phyloP scores from a whole-genome alignment of 306 rosid species.

The Vigna mungo region DNA sequence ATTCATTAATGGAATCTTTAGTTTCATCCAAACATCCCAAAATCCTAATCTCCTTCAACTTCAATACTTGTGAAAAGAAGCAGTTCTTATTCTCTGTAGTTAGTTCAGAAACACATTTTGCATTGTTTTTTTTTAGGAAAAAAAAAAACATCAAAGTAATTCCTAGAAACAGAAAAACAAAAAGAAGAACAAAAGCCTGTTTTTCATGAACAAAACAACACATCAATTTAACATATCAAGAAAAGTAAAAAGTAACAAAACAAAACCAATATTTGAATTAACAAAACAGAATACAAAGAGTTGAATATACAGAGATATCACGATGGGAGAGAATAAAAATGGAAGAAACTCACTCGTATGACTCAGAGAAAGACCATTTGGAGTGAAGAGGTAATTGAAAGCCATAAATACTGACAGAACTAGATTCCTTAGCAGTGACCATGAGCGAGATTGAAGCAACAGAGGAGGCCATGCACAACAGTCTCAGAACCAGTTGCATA shows the following conservation, averaged over 20 bases:
- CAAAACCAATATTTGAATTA: too few species aligned
- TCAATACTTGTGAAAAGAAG: neutral
- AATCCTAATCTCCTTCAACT: constrained; percentile 3
- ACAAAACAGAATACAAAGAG: neutral
- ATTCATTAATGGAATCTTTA: too few species aligned
- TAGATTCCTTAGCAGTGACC: constrained; percentile 77
- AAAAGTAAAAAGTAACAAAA: neutral
- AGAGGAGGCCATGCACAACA: constrained; percentile 60
- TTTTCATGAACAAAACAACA: neutral
- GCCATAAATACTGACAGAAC: constrained; percentile 64
- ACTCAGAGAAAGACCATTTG: constrained; percentile 81
- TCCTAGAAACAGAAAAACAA: neutral
- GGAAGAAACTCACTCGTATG: constrained; percentile 65
- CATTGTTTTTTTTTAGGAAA: neutral
- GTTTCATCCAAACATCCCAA: neutral
- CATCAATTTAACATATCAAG: neutral
- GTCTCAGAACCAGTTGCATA: constrained; percentile 58
- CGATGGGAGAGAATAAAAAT: neutral
- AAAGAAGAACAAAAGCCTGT: neutral
- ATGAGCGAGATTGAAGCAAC: constrained; percentile 62
- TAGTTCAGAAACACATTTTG: constrained; percentile 40
- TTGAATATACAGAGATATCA: neutral
- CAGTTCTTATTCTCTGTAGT: neutral
- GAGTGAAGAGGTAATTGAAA: constrained; percentile 70
- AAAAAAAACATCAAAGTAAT: too few species aligned